Percentiles rank a stretch among this genome's conserved stretches.
Conservation (phyloP, 176 grass and related monocot genomes). For the Aegilops sharonensis region DNA sequence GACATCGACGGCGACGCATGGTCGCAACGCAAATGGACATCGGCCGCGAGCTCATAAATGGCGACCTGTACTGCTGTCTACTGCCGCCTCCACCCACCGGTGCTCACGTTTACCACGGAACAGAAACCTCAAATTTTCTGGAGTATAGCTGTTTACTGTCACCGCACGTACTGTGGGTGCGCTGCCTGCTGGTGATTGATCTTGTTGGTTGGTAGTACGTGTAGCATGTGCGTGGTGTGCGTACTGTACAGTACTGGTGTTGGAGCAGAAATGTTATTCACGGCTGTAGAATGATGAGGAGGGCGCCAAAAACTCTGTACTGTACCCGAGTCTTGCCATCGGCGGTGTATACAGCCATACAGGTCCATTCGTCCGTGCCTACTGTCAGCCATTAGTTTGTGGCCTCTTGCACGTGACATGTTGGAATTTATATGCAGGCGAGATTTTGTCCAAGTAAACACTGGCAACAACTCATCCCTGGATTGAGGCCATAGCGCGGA, state of each 20-base stretch:
- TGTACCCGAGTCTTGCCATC: background rate
- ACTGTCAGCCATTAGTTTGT: background rate
- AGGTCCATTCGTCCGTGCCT: background rate
- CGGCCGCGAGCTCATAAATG: background rate
- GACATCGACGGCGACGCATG: background rate
- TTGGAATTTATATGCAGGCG: background rate
- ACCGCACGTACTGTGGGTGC: no score
- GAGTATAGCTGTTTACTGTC: background rate
- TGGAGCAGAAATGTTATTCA: background rate
- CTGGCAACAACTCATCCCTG: no score
- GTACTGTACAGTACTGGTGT: background rate
- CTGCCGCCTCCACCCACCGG: background rate
- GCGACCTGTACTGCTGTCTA: background rate
- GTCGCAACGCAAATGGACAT: background rate
- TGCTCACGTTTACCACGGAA: background rate
- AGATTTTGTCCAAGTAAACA: background rate
- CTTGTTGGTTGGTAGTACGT: background rate
- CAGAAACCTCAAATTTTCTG: background rate
- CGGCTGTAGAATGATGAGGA: background rate
- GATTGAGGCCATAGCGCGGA: no score
- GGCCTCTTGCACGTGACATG: background rate
- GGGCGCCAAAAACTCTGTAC: background rate
- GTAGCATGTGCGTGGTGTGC: background rate
- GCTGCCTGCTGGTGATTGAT: background rate
- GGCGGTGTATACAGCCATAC: background rate